A percentile compares a stretch with the other conserved stretches of the same genome.
These are phyloP conservation scores for Scleroderma bovista DNA, from an alignment of 768 basidiomycete genomes.

Conservation along the genomic window DNA sequence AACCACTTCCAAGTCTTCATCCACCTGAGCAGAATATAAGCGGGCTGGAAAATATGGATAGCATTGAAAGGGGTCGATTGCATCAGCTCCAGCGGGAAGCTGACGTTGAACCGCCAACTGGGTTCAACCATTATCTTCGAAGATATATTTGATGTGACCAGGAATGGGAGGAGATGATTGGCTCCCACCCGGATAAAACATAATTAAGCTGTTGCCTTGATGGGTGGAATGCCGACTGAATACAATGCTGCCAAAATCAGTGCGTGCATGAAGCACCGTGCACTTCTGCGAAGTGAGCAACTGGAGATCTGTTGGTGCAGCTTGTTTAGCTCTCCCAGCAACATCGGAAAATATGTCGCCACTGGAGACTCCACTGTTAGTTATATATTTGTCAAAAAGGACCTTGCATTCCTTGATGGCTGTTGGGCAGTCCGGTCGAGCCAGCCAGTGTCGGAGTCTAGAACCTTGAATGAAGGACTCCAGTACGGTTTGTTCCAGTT, in stretches of 20 bases:
- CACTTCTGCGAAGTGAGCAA: not conserved
- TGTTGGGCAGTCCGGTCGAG: conserved; percentile 11
- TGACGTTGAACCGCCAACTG: conserved; percentile 7
- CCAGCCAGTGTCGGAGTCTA: conserved; percentile 12
- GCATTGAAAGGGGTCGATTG: not conserved
- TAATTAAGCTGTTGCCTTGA: conserved; percentile 7
- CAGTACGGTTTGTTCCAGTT: conserved; percentile 10
- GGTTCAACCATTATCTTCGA: not conserved
- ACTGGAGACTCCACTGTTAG: not conserved
- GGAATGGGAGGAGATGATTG: conserved; percentile 2
- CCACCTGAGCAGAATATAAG: not conserved
- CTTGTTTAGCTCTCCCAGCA: no score
- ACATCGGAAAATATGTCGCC: no score
- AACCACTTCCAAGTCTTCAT: not conserved
- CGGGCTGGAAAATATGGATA: not conserved
- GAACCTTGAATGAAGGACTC: conserved; percentile 12
- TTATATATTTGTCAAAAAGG: conserved; percentile 14
- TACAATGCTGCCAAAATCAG: no score
- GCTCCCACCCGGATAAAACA: conserved; percentile 8
- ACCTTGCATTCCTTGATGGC: conserved; percentile 12
- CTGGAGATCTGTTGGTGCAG: not conserved
- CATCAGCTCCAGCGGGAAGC: not conserved
- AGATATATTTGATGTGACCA: conserved; percentile 12
- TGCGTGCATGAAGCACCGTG: not conserved
- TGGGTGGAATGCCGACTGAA: conserved; percentile 7